These are phyloP conservation scores for Nannizziopsis arthrosporioides DNA, from an alignment of 2,329 filamentous ascomycete genomes.

Conservation along the genomic window DNA sequence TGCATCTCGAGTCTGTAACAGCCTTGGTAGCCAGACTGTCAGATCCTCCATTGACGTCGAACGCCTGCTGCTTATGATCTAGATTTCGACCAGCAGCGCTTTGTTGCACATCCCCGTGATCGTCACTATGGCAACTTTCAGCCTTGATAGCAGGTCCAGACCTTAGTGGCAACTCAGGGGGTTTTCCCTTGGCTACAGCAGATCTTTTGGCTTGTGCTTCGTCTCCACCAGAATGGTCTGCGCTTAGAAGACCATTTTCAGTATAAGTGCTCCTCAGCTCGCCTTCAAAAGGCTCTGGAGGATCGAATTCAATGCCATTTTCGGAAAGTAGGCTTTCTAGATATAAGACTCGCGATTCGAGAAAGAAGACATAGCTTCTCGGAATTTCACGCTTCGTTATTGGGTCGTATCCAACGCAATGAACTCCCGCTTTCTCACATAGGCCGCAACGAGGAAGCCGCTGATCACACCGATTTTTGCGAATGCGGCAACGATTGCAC, in stretches of 20 bases:
- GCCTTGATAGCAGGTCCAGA: slow-evolving; percentile 6
- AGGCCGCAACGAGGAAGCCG: slow-evolving; percentile 78
- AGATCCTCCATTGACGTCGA: slow-evolving; percentile 41
- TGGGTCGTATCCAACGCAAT: slow-evolving; percentile 90
- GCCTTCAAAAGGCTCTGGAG: slow-evolving; percentile 55
- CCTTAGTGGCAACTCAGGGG: background rate
- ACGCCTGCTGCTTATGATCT: slow-evolving; percentile 42
- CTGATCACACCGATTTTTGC: slow-evolving; percentile 94
- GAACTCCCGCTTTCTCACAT: slow-evolving; percentile 83
- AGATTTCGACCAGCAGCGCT: slow-evolving; percentile 11
- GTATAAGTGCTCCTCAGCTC: slow-evolving; percentile 20
- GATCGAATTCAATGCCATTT: slow-evolving; percentile 59
- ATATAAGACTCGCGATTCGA: slow-evolving; percentile 74
- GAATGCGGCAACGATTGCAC: slow-evolving; percentile 80
- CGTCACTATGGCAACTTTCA: slow-evolving; percentile 7
- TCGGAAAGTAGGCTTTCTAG: slow-evolving; percentile 63
- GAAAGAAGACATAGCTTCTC: slow-evolving; percentile 83
- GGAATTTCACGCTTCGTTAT: slow-evolving; percentile 95
- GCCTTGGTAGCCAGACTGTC: slow-evolving; percentile 58
- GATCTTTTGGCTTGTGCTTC: background rate
- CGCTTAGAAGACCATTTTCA: background rate
- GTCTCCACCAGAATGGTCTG: background rate
- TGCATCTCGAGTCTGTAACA: slow-evolving; percentile 64
- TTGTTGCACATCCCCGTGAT: background rate
- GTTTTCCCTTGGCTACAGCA: background rate